These are phyloP conservation scores for Durio zibethinus DNA, from an alignment of 345 rosid species.

Conservation along the genomic window DNA sequence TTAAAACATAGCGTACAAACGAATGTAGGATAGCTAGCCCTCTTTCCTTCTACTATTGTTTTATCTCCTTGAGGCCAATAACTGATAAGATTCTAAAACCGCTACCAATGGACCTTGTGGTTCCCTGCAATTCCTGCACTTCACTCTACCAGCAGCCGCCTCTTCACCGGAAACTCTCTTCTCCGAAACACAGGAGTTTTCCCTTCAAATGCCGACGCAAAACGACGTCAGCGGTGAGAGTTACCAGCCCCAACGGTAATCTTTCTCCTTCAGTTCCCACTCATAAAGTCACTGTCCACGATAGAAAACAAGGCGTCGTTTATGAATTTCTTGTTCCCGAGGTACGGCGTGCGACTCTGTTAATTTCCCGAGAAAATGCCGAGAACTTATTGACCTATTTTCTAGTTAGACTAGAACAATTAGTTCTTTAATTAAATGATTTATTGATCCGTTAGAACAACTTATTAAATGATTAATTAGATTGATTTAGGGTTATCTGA, in stretches of 20 bases:
- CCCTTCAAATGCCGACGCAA: slow-evolving; percentile 28
- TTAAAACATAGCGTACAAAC: background rate
- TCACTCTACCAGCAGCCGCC: slow-evolving; percentile 22
- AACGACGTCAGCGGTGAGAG: slow-evolving; percentile 43
- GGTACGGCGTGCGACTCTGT: slow-evolving; percentile 34
- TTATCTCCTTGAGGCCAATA: slow-evolving; percentile 6
- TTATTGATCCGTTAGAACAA: background rate
- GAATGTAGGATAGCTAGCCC: background rate
- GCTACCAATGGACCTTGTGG: slow-evolving; percentile 44
- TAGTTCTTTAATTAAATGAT: background rate
- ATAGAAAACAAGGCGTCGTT: slow-evolving; percentile 71
- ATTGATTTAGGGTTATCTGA: slow-evolving; percentile 6
- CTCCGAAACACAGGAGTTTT: slow-evolving; percentile 9
- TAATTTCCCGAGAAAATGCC: slow-evolving; percentile 15
- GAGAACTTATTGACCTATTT: background rate
- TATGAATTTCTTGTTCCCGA: slow-evolving; percentile 88
- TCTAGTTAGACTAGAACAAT: background rate
- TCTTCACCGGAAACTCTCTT: slow-evolving; percentile 16
- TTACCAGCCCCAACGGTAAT: slow-evolving; percentile 27
- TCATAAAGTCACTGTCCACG: slow-evolving; percentile 85
- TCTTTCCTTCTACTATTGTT: background rate
- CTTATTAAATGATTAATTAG: background rate
- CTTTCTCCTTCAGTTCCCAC: slow-evolving; percentile 43
- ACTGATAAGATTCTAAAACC: background rate
- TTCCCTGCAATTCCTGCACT: slow-evolving; percentile 33